phyloP scores from a whole-genome alignment of 2,329 filamentous ascomycete species.

The Annulohypoxylon truncatum region DNA sequence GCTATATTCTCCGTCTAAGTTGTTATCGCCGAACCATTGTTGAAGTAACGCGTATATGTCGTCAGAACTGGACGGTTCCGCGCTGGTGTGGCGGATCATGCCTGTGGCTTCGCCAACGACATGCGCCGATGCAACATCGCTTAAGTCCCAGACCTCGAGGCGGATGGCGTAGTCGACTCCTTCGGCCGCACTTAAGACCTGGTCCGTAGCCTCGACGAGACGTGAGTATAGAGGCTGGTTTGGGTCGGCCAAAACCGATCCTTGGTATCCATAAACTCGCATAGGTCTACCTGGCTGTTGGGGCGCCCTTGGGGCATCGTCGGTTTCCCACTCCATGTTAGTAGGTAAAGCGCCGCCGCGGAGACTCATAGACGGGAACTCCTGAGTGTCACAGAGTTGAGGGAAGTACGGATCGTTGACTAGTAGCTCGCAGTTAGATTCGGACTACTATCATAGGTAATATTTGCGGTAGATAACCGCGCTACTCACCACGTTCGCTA shows the following conservation, averaged over 20 bases:
- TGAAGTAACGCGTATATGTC: conserved; percentile 19
- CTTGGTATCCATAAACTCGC: conserved; percentile 36
- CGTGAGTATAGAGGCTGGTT: not conserved
- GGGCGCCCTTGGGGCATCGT: not conserved
- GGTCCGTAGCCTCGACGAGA: conserved; percentile 35
- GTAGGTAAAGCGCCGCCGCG: conserved; percentile 26
- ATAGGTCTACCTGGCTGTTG: not conserved
- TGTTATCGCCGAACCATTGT: conserved; percentile 18
- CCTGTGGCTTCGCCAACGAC: conserved; percentile 22
- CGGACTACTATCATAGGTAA: not conserved
- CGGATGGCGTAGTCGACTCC: conserved; percentile 31
- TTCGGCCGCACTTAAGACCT: conserved; percentile 28
- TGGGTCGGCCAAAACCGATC: conserved; percentile 6
- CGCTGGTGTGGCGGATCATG: conserved; percentile 10
- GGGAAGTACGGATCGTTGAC: conserved; percentile 4
- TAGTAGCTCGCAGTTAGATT: conserved; percentile 8
- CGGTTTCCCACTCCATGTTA: conserved; percentile 1
- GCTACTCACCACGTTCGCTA: conserved; percentile 20
- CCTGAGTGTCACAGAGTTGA: not conserved
- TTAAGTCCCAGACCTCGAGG: conserved; percentile 37
- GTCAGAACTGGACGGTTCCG: not conserved
- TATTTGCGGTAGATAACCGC: not conserved
- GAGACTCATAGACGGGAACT: conserved; percentile 25
- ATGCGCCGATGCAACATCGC: not conserved
- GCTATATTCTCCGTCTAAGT: not conserved